Base-by-base conservation (phyloP, 164 flowering plant species). In the Platanus orientalis region DNA sequence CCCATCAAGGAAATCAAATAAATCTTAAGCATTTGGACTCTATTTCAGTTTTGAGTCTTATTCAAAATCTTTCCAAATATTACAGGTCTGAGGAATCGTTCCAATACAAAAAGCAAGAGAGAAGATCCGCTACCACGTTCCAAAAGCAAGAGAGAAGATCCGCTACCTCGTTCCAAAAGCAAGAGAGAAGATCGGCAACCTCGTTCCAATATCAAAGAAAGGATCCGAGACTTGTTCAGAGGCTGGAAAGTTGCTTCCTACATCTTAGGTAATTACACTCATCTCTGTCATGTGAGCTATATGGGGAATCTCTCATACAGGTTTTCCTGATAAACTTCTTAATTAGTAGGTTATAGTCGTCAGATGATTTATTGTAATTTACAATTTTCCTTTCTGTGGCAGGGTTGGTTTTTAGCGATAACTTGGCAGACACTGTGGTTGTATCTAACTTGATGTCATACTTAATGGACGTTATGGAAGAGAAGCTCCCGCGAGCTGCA, bases 401-500 rank as follows among this genome's bases (percentile, higher is more conserved):
- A 57, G 62, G 62, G 50, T 13, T 65, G 34, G 69, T 65, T 57
- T 57, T 65, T 19, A 57, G 62, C 57, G 62, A 65, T 36, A 65
- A 62, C 49, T 17, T 65, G 6, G 61, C 69, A 1, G 47, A 65
- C 24, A 49, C 57, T 39, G 56, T 65, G 14, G 55, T 55, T 11
- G 53, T 65, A 39, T 19, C 62, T 7, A 50, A 65, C 56, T 65
- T 65, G 34, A 65, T 65, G 69, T 60, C 69, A 16, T 65, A 65
- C 62, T 62, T 65, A 29, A 65, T 57, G 56, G 49, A 65, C 6
- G 62, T 65, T 30, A 25, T 57, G 25, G 69, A 49, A 11, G 69
- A 65, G 62, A 65, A 65, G 48, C 69, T 65, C 56, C 69, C 69
- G 3, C 50, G 16, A 65, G 69, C 69, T 58, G 69, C 69, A 25